Base-by-base conservation (phyloP, 2,329 filamentous ascomycete genomes). In the Talaromyces pinophilus region DNA sequence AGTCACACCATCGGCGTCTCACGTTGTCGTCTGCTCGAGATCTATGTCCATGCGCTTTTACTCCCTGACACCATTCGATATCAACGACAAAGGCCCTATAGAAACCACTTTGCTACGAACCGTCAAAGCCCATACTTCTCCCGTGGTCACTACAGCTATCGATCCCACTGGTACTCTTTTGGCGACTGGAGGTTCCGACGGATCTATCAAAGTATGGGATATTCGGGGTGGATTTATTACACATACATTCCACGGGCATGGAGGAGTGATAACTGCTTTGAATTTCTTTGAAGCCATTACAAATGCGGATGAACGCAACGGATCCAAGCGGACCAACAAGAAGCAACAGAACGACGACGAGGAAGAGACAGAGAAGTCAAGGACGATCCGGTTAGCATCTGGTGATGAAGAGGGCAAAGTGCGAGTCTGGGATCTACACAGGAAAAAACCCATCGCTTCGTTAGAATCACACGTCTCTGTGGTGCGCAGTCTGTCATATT, bases 11-110 rank as follows among this genome's bases (percentile, higher is more conserved):
- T 92, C 91, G 68, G 92, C 89, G 8, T 93, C 92, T 30, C 92
- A 97, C 78, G 86, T 98, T 64, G 88, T 97, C 70, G 82, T 96
- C 71, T 98, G 93, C 82, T 99, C 95, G 19, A 89, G 94, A 71
- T 98, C 94, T n/a, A 84, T 97, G 64, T 93, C 93, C 6, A 96
- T 98, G 93, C 90, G 92, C 75, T 93, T 98, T 70, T 98, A 92
- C 80, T 81, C 90, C 19, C 83, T 99, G 30, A 84, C 85, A 62
- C 82, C 84, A 30, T 86, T 87, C 22, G 82, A 82, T 63, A 77
- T 82, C 33, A 6, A 59, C 10, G 83, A 86, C 22, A 83, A 86
- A 44, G 83, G 83, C 57, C 79, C 82, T 4, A 84, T 93, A 68
- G 86, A 89, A 63, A 80, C 88, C 22, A 87, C 89, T 60, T 87